Conservation (phyloP, 768 basidiomycete species). For the Dioszegia hungarica region DNA sequence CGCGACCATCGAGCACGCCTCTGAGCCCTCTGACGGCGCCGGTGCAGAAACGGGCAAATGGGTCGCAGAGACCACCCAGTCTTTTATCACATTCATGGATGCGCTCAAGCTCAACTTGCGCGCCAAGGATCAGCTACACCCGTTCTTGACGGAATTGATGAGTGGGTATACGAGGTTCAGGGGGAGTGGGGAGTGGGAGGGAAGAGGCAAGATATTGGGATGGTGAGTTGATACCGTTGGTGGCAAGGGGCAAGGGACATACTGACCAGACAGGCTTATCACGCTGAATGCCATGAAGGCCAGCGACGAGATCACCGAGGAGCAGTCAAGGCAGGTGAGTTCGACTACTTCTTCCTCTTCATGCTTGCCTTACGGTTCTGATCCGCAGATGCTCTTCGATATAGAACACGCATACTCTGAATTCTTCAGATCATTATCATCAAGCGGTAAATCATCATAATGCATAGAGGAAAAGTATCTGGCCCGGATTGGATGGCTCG, state of each 20-base stretch:
- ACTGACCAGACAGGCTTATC: conserved; percentile 85
- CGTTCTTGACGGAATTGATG: conserved; percentile 90
- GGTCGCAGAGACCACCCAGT: conserved; percentile 96
- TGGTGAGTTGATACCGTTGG: conserved; percentile 63
- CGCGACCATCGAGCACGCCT: conserved; percentile 92
- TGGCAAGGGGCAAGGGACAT: too few relatives aligned
- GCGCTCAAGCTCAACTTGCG: conserved; percentile 83
- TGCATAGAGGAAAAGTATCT: too few relatives aligned
- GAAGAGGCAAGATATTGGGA: conserved; percentile 82
- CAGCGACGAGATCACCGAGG: conserved; percentile 90
- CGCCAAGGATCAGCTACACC: conserved; percentile 97
- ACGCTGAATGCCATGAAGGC: conserved; percentile 96
- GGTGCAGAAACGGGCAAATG: conserved; percentile 83
- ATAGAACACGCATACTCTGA: conserved; percentile 94
- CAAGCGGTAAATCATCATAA: conserved; percentile 25
- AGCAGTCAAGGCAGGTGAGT: conserved; percentile 82
- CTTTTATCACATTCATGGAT: conserved; percentile 98
- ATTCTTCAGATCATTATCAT: conserved; percentile 59
- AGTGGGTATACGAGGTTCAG: conserved; percentile 91
- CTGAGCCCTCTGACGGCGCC: conserved; percentile 59
- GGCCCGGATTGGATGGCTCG: too few relatives aligned
- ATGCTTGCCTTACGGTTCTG: too few relatives aligned
- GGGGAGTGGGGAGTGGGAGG: conserved; percentile 93
- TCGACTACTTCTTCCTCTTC: too few relatives aligned
- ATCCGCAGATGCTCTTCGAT: conserved; percentile 92